Conservation (phyloP, 768 basidiomycete genomes). For the Tephrocybe sp. region DNA sequence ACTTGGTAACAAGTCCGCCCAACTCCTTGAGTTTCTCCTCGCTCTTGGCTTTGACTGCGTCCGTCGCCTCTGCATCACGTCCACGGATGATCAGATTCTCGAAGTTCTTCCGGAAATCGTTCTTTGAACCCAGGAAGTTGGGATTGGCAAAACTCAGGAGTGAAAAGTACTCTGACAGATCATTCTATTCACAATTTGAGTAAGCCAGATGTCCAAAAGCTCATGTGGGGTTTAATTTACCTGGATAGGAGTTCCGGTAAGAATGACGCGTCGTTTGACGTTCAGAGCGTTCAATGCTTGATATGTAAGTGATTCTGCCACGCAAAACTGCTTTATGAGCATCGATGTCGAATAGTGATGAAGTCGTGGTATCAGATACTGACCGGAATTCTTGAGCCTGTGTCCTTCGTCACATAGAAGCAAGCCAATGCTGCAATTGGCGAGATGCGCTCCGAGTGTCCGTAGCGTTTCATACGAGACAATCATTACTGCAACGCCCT, state of each 20-base stretch:
- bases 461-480: conserved; percentile 97
- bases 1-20: conserved; percentile 83
- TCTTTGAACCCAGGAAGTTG: conserved; percentile 82
- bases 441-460: conserved; percentile 72
- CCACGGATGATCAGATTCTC: conserved; percentile 90
- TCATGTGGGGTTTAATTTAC: conserved; percentile 30
- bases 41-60: conserved; percentile 71
- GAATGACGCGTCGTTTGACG: conserved; percentile 87
- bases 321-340: too few species aligned
- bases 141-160: conserved; percentile 93
- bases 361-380: too few species aligned
- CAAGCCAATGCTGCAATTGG: conserved; percentile 81
- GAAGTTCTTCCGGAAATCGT: conserved; percentile 94
- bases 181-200: conserved; percentile 56
- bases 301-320: conserved; percentile 82
- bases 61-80: conserved; percentile 84
- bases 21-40: conserved; percentile 93
- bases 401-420: conserved; percentile 98
- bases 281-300: conserved; percentile 79
- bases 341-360: too few species aligned
- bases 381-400: conserved; percentile 93
- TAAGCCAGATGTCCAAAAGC: not conserved
- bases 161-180: conserved; percentile 93
- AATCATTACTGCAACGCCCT: conserved; percentile 81
- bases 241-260: conserved; percentile 94